Evolutionary conservation across 2,329 filamentous ascomycete genomes (phyloP).

Genomic region (Fusarium oxysporum): DNA sequence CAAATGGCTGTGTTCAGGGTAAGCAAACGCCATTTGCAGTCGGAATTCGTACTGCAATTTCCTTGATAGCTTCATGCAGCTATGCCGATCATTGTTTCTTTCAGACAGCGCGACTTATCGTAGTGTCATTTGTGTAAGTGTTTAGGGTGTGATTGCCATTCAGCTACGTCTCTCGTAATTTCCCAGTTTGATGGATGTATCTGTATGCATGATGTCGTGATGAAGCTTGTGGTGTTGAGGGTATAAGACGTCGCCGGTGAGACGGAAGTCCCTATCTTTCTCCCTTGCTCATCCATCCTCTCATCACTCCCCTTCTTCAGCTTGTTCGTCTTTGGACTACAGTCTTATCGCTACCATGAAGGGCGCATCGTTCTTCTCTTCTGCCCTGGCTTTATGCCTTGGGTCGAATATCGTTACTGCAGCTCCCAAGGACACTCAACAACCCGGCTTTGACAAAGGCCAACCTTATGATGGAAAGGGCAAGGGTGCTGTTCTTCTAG

Average conservation of each 20-base stretch:
- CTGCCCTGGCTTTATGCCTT: conserved; percentile 21
- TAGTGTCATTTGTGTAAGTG: conserved; percentile 4
- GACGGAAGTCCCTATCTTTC: not conserved
- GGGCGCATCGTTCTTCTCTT: conserved; percentile 18
- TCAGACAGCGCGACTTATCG: not conserved
- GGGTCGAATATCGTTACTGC: conserved; percentile 16
- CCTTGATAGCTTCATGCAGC: conserved; percentile 10
- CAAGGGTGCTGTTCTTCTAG: conserved; percentile 68
- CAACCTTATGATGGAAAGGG: conserved; percentile 67
- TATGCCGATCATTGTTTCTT: conserved; percentile 30
- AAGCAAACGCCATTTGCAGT: conserved; percentile 19
- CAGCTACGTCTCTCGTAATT: not conserved
- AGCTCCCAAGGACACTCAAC: conserved; percentile 27
- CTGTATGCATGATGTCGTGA: not conserved
- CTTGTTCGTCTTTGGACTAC: accelerated
- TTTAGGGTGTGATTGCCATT: not conserved
- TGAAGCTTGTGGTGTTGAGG: not conserved
- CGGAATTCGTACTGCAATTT: conserved; percentile 1
- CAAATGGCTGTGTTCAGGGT: not conserved
- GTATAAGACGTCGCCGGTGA: conserved; percentile 8
- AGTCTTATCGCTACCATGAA: conserved; percentile 5
- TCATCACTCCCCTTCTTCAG: not conserved
- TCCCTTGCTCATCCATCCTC: not conserved
- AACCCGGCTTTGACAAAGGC: conserved; percentile 53
- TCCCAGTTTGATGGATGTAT: not conserved